Conservation (phyloP, 176 grass and related monocot species). For the Oryza glumipatula region DNA sequence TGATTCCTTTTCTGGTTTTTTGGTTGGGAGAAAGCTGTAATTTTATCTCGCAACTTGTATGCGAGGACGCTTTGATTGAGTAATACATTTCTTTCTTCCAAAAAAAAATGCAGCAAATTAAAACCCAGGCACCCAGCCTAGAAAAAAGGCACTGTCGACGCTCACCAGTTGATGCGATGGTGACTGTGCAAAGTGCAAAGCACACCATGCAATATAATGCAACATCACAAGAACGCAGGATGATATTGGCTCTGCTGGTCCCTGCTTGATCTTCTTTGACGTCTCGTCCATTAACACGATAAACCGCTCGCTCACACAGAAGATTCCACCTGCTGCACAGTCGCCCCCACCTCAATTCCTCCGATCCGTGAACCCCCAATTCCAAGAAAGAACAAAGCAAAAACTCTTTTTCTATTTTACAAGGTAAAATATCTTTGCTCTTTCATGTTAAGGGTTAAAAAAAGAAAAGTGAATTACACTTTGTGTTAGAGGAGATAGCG, state of each 20-base stretch:
- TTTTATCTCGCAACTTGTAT: no score
- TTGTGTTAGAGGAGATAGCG: no score
- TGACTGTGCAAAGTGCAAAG: not conserved
- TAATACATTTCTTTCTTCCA: no score
- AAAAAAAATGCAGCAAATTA: no score
- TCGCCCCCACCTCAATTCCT: not conserved
- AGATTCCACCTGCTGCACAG: constrained; percentile 18
- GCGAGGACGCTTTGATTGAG: no score
- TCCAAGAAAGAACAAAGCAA: not conserved
- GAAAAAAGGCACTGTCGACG: not conserved
- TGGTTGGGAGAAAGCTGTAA: no score
- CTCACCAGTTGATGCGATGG: not conserved
- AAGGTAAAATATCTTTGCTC: not conserved
- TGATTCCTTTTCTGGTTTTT: no score
- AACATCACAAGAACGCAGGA: not conserved
- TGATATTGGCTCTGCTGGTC: not conserved
- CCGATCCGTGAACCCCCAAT: constrained; percentile 20
- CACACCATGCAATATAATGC: not conserved
- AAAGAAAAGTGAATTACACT: no score
- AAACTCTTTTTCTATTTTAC: not conserved
- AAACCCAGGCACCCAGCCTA: no score
- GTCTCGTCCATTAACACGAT: constrained; percentile 18
- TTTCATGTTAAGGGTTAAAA: no score
- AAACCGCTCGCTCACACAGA: constrained; percentile 5
- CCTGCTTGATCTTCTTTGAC: constrained; percentile 4